Evolutionary conservation across 257 asterid genomes (phyloP).

Genomic region (Solanum sitiens): DNA sequence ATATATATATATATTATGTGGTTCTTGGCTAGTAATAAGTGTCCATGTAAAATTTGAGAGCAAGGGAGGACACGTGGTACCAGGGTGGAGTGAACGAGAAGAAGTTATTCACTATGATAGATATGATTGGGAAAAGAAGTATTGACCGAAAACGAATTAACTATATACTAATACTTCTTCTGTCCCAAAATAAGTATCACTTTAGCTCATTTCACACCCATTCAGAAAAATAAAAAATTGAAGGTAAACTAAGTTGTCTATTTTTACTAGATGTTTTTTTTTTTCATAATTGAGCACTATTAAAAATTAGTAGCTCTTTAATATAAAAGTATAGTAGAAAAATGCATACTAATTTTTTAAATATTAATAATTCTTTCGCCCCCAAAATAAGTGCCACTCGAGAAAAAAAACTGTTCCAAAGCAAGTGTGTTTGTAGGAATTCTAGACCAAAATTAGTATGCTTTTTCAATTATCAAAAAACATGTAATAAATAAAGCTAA

Average conservation of each 20-base stretch:
- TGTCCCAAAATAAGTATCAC: no score
- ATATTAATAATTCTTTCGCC: background rate
- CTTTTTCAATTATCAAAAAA: background rate
- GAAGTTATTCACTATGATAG: slow-evolving; percentile 37
- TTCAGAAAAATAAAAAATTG: no score
- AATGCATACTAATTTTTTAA: background rate
- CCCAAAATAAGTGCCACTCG: background rate
- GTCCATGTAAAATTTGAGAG: slow-evolving; percentile 9
- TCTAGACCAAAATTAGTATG: background rate
- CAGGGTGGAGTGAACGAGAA: slow-evolving; percentile 45
- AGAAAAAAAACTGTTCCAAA: background rate
- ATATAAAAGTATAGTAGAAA: background rate
- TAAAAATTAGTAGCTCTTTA: background rate
- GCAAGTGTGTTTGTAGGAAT: background rate
- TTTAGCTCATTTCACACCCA: background rate
- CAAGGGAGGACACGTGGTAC: slow-evolving; percentile 31
- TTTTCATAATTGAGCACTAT: background rate
- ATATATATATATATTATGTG: background rate
- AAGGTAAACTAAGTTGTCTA: background rate
- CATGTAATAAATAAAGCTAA: background rate
- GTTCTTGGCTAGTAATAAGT: background rate
- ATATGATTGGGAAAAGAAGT: slow-evolving; percentile 26
- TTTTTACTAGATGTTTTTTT: background rate
- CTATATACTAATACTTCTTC: background rate
- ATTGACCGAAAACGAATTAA: background rate